Base-by-base conservation (phyloP, 352 stramenopile species). In the Phytophthora ohioensis region DNA sequence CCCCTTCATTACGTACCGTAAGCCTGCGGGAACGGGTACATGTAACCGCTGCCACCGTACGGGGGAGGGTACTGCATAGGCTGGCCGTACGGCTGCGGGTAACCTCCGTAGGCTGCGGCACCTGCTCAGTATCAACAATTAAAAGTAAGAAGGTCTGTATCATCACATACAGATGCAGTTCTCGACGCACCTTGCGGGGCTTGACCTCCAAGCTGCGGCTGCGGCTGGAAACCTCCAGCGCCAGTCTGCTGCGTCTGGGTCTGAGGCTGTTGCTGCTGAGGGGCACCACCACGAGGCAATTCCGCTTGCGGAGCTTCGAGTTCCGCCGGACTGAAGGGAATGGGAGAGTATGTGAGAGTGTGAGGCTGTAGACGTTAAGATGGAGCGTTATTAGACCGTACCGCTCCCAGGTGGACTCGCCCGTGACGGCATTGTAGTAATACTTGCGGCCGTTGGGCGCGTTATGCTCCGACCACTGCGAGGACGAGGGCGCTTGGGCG, bases 371-470 rank as follows among this genome's bases (percentile, higher is more conserved):
- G 21, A 27, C 21, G 21, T 2, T 27, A 27, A 27, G 21, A 27
- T 27, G 21, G 21, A 27, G 21, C 21, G 21, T 27, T 27, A 27
- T 36, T 32, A 3, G 34, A 80, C 86, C 21, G 45, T 76, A 96
- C 79, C 86, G 87, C 49, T 97, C 91, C 91, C 91, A 98, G 42
- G 83, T 96, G 17, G 90, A 97, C 67, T 97, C 91, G 60, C 90
- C 90, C 31, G 92, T 97, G 63, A 87, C 80, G 75, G 87, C 81
- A 75, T 98, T 98, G 85, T 97, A 97, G 76, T 93, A 98, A 74
- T 98, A 98, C 74, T 94, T 94, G 78, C 91, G 85, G 58, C 92
- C 92, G 66, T 98, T 94, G 34, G 91, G 92, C 11, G 91, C 91
- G 70, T 80, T 95, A 78, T 98, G 92, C 75, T 98, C 92, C 56